These are phyloP conservation scores for Xylaria intraflava DNA, from an alignment of 495 filamentous ascomycete species.

Conservation along the genomic window DNA sequence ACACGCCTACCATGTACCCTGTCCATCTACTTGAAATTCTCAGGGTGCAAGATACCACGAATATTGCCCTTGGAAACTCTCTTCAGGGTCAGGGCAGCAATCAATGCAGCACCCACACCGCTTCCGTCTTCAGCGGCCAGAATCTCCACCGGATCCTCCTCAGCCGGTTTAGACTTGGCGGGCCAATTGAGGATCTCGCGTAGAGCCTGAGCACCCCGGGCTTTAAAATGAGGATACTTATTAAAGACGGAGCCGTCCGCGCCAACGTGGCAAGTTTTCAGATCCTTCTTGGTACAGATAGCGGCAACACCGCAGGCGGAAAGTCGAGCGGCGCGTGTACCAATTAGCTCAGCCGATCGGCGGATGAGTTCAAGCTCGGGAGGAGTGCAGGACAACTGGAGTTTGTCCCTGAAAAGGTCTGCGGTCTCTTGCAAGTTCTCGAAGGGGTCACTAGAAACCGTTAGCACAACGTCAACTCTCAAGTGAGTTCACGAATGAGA, in stretches of 20 bases:
- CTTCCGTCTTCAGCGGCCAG: constrained; percentile 86
- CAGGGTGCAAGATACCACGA: constrained; percentile 69
- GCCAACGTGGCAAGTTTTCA: constrained; percentile 81
- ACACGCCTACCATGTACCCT: neutral
- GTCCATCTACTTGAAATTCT: constrained; percentile 43
- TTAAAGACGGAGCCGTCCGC: constrained; percentile 96
- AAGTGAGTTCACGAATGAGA: neutral
- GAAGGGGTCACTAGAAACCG: constrained; percentile 63
- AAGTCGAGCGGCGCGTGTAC: constrained; percentile 85
- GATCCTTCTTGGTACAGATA: constrained; percentile 92
- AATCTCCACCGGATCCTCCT: constrained; percentile 79
- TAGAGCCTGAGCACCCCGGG: constrained; percentile 77
- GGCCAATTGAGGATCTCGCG: constrained; percentile 93
- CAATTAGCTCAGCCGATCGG: constrained; percentile 85
- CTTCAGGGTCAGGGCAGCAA: constrained; percentile 89
- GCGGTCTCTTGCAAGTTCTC: constrained; percentile 85
- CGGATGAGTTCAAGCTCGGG: constrained; percentile 81
- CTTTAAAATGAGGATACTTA: constrained; percentile 97
- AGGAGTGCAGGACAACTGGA: constrained; percentile 59
- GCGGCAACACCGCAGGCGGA: constrained; percentile 91
- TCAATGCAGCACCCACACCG: constrained; percentile 92
- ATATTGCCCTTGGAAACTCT: constrained; percentile 70
- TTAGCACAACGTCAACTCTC: neutral
- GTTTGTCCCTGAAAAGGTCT: constrained; percentile 68
- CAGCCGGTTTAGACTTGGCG: constrained; percentile 49